Percentiles rank a stretch among this genome's conserved stretches.
These are phyloP conservation scores for Tetrastigma voinierianum DNA, from an alignment of 164 flowering plant species.

Conservation along the genomic window DNA sequence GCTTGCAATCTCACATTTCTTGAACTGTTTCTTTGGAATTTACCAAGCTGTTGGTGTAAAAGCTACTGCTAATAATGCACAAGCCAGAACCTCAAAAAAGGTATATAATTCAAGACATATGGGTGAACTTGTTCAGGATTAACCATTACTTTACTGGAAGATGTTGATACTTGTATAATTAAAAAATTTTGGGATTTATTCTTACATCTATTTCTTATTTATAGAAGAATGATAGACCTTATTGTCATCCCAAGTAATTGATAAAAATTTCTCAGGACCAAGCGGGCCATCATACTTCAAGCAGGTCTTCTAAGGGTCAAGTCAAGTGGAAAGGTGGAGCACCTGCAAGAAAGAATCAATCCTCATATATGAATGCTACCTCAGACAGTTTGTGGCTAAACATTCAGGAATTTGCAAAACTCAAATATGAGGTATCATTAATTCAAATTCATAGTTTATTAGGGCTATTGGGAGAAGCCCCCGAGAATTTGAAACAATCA, in stretches of 20 bases:
- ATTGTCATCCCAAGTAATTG: no score
- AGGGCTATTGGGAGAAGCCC: no score
- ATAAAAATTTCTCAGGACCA: constrained; percentile 43
- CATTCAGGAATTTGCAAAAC: constrained; percentile 73
- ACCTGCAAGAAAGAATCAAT: constrained; percentile 41
- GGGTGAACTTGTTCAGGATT: not conserved
- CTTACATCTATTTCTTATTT: not conserved
- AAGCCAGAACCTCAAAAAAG: constrained; percentile 54
- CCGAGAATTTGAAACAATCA: no score
- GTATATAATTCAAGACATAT: constrained; percentile 29
- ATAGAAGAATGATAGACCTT: no score
- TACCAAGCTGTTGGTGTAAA: constrained; percentile 42
- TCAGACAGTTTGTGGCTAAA: constrained; percentile 83
- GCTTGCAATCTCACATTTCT: constrained; percentile 73
- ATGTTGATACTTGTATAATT: no score
- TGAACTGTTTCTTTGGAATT: constrained; percentile 86
- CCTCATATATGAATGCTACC: constrained; percentile 47
- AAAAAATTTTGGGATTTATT: not conserved
- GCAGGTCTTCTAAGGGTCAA: constrained; percentile 52
- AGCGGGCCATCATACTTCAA: constrained; percentile 41
- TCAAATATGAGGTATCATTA: constrained; percentile 81
- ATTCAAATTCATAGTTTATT: not conserved
- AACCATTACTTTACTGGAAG: no score
- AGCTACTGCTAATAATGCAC: constrained; percentile 27
- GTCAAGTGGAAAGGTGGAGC: constrained; percentile 43